These are phyloP conservation scores for Margaritispora aquatica DNA, from an alignment of 495 filamentous ascomycete species.

Conservation along the genomic window DNA sequence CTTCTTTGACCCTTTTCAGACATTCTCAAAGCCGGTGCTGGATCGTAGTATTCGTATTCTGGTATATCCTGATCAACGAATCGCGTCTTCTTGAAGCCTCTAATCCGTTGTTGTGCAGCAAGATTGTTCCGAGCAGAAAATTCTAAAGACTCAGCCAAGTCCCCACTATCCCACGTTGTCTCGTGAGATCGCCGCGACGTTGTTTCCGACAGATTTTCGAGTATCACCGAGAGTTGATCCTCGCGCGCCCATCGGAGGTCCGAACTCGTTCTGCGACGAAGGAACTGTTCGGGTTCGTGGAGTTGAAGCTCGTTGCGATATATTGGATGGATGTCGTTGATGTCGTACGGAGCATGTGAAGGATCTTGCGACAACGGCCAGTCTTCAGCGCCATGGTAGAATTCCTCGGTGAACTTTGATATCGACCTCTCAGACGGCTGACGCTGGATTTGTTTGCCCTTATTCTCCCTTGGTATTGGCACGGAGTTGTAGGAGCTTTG, in stretches of 20 bases:
- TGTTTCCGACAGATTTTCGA: slow-evolving; percentile 5
- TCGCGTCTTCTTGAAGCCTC: neutral
- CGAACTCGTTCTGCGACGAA: neutral
- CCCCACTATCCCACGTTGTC: slow-evolving; percentile 4
- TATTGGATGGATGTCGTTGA: neutral
- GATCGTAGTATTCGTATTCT: neutral
- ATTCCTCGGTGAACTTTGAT: neutral
- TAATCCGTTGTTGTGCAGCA: neutral
- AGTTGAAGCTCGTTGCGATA: neutral
- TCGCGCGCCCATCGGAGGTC: slow-evolving; percentile 8
- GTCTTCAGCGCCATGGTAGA: neutral
- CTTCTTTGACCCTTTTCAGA: neutral
- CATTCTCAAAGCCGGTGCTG: neutral
- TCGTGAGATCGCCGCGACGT: neutral
- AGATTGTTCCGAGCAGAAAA: neutral
- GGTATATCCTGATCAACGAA: slow-evolving; percentile 5
- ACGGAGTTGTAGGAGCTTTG: neutral
- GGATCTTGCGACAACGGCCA: neutral
- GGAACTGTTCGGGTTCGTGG: neutral
- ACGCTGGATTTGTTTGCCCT: neutral
- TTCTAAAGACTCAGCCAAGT: neutral
- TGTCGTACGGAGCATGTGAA: neutral
- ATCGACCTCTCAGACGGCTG: neutral
- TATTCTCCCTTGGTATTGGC: neutral
- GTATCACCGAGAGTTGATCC: slow-evolving; percentile 12